Evolutionary conservation across 129 eudicot species (phyloP), one percentile per base, ranked within the genome.

Genomic region (Sambucus nigra): DNA sequence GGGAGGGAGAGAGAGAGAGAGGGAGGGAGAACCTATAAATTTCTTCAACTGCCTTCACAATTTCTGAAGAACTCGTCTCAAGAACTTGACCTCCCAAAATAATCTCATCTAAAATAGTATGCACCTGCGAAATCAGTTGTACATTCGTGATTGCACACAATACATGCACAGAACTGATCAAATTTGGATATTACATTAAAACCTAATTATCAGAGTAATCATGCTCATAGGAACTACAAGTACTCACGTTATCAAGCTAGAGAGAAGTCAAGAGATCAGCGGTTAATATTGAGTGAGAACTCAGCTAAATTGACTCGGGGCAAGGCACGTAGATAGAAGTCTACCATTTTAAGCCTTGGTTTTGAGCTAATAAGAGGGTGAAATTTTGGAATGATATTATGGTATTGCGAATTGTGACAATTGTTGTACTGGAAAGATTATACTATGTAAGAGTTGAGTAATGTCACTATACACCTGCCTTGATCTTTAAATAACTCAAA

Each of bases 41-140:
- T 54, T 80, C 99, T 39, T 91, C 87, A 44, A 77, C 76, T 25
- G 94, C 80, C 66, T 69, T 80, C 27, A 91, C 70, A 61, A 91
- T 73, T 69, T 86, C 89, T 27, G 80, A 48, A 42, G 99, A 76
- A 62, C 64, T 80, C 50, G 94, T 82, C 74, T 86, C 94, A 21
- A 91, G 67, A 45, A 91, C 99, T 48, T 91, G 99, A 41, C 99
- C 99, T 35, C 95, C 99, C 57, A 82, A 78, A 51, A 91, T 72
- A 26, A 86, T 82, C 71, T 91, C 99, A 62, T 86, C 84, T 51
- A 91, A 73, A 44, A 91, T 77, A 42, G 82, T 76, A 74, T 91
- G 95, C 39, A 86, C 80, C 99, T 91, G 89, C 55, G 64, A 69
- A 23, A 44, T 59, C 13, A 54, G 53, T 26, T 14, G 67, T 22